Base-by-base conservation (phyloP, 2,329 filamentous ascomycete species). In the Arthrobotrys conoides region DNA sequence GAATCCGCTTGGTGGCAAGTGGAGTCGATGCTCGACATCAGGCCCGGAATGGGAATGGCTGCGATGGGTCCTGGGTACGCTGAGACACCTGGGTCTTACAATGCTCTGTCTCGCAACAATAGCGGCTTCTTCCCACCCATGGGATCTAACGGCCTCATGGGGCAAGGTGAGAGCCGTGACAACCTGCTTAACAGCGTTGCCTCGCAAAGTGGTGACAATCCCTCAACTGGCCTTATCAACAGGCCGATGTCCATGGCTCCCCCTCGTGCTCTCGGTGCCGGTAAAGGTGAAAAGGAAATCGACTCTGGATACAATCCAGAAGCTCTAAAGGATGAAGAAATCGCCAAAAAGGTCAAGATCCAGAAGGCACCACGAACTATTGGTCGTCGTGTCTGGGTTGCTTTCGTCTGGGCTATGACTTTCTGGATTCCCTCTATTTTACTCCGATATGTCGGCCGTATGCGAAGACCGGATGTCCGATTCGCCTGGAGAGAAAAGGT, bases 401-500 rank as follows among this genome's bases (percentile, higher is more conserved):
- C 85, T 0, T 84, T 96, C 48, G 93, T 96, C 2, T 98, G 94
- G 94, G 88, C 89, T 0, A 81, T 96, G 61, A 99, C 96, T 0
- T 98, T 93, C 84, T 98, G 93, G 92, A 96, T 97, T 81, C 96
- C 96, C 0, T 98, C 95, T 0, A 92, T 93, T 59, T 81, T 92
- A 1, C 89, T 99, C 16, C 89, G 89, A n/a, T 91, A 88, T 76
- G 83, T 98, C 73, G 96, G 96, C 36, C 92, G 95, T 22, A 99
- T 99, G 96, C 96, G 97, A 86, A 91, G 96, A 70, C 96, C 94
- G 0, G 96, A 99, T 85, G 93, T 99, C 8, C 92, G 96, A 27
- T 92, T 97, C 90, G 96, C 96, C 0, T 99, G 96, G 96, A 90
- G 96, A 84, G 96, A 99, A 83, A 99, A 99, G 85, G 65, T 99